Conservation (phyloP, 768 basidiomycete species). For the Agaricus blazei region DNA sequence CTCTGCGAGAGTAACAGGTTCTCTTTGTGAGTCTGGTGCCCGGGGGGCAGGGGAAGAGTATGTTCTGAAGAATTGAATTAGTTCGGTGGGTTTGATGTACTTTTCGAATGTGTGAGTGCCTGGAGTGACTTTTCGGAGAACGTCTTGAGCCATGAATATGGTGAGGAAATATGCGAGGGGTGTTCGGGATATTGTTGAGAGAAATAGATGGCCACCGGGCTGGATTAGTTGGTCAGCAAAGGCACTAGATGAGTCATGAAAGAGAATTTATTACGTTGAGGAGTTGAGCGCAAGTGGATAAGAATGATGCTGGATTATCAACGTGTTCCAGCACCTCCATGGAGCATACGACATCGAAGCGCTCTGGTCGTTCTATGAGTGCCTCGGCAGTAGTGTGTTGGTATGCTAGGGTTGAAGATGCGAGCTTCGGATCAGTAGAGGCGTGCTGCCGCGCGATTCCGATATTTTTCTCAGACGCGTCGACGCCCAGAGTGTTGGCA, state of each 20-base stretch:
- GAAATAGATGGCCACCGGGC: slow-evolving; percentile 94
- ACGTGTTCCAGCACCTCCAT: slow-evolving; percentile 99
- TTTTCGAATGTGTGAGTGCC: slow-evolving; percentile 94
- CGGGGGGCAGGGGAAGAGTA: slow-evolving; percentile 31
- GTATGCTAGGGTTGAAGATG: slow-evolving; percentile 49
- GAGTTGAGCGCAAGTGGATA: slow-evolving; percentile 75
- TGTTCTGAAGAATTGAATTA: slow-evolving; percentile 74
- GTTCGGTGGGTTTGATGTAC: slow-evolving; percentile 82
- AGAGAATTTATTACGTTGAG: slow-evolving; percentile 64
- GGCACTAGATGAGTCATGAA: background rate
- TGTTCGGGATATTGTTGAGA: slow-evolving; percentile 89
- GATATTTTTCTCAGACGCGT: slow-evolving; percentile 87
- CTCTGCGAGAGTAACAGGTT: slow-evolving; percentile 10
- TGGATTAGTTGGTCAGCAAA: slow-evolving; percentile 22
- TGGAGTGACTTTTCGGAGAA: slow-evolving; percentile 71
- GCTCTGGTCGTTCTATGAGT: slow-evolving; percentile 55
- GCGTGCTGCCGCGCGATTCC: slow-evolving; percentile 82
- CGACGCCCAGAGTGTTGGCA: slow-evolving; percentile 84
- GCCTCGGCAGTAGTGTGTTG: slow-evolving; percentile 70
- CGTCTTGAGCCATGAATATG: slow-evolving; percentile 69
- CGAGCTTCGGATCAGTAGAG: slow-evolving; percentile 62
- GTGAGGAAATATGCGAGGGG: slow-evolving; percentile 46
- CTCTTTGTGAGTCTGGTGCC: background rate
- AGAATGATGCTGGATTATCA: slow-evolving; percentile 82
- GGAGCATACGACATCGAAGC: slow-evolving; percentile 90